phyloP scores from a whole-genome alignment of 2,329 filamentous ascomycete species.

The Xylaria sp. region DNA sequence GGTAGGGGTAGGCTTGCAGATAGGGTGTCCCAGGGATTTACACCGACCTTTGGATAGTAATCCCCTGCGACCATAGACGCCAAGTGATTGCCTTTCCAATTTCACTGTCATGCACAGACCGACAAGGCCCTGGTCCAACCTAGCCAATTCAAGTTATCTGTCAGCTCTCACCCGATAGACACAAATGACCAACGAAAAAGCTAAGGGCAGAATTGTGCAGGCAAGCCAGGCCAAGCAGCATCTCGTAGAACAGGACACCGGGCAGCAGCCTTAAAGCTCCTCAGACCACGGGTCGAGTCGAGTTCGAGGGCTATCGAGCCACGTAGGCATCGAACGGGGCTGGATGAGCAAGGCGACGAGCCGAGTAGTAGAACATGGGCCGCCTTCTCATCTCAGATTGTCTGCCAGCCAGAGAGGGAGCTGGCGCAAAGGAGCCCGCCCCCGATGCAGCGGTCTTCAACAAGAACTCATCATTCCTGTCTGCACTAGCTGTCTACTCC shows the following conservation, averaged over 20 bases:
- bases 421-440: not conserved
- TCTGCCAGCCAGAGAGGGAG: not conserved
- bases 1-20: conserved; percentile 22
- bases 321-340: conserved; percentile 4
- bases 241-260: conserved; percentile 5
- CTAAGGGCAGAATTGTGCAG: not conserved
- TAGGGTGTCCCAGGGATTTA: conserved; percentile 27
- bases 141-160: conserved; percentile 30
- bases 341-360: conserved; percentile 11
- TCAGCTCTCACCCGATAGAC: conserved; percentile 31
- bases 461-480: not conserved
- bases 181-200: conserved; percentile 7
- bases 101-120: conserved; percentile 30
- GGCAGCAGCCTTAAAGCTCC: no score
- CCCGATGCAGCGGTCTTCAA: not conserved
- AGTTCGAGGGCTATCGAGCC: no score
- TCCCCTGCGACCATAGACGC: conserved; percentile 36
- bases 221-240: conserved; percentile 7
- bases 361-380: not conserved
- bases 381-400: not conserved
- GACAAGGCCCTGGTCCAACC: conserved; percentile 20
- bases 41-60: conserved; percentile 37
- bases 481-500: conserved; percentile 25
- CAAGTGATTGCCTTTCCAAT: conserved; percentile 32
- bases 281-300: conserved; percentile 3